phyloP scores from a whole-genome alignment of 2,329 filamentous ascomycete genomes.

The Colletotrichum sp. region DNA sequence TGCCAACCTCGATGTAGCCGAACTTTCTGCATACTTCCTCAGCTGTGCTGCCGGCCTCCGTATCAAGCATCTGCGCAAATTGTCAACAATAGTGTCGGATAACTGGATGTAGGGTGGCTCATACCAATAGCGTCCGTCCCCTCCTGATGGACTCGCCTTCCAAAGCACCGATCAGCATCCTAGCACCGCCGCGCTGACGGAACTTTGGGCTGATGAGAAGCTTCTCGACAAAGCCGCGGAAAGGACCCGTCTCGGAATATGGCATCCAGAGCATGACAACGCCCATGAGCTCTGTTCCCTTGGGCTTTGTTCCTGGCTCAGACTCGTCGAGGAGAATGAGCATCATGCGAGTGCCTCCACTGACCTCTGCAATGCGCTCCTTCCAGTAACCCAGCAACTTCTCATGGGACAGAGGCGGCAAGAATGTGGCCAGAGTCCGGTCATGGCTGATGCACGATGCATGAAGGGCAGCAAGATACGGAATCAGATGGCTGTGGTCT shows the following conservation, averaged over 20 bases:
- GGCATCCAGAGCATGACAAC: slow-evolving; percentile 61
- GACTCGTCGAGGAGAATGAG: slow-evolving; percentile 53
- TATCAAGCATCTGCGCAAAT: slow-evolving; percentile 53
- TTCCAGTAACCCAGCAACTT: slow-evolving; percentile 65
- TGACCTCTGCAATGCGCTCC: slow-evolving; percentile 52
- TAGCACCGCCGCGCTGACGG: slow-evolving; percentile 57
- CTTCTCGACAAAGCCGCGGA: slow-evolving; percentile 61
- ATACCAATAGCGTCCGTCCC: slow-evolving; percentile 58
- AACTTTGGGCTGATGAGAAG: slow-evolving; percentile 59
- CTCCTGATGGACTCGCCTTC: slow-evolving; percentile 56
- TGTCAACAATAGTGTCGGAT: background rate
- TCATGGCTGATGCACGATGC: slow-evolving; percentile 64
- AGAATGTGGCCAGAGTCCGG: slow-evolving; percentile 61
- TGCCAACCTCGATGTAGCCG: slow-evolving; percentile 62
- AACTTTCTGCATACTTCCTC: slow-evolving; percentile 59
- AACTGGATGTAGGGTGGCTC: background rate
- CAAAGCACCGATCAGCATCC: slow-evolving; percentile 55
- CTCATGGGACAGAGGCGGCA: slow-evolving; percentile 61
- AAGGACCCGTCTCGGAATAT: slow-evolving; percentile 59
- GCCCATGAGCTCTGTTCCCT: slow-evolving; percentile 55
- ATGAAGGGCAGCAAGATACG: slow-evolving; percentile 63
- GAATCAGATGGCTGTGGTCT: slow-evolving; percentile 56
- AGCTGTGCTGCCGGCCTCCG: slow-evolving; percentile 55
- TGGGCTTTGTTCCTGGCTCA: slow-evolving; percentile 36
- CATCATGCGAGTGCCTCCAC: slow-evolving; percentile 52